Evolutionary conservation across 2,329 filamentous ascomycete species (phyloP), one percentile per base, ranked within the genome.

Genomic region (Pseudohalonectria lignicola): DNA sequence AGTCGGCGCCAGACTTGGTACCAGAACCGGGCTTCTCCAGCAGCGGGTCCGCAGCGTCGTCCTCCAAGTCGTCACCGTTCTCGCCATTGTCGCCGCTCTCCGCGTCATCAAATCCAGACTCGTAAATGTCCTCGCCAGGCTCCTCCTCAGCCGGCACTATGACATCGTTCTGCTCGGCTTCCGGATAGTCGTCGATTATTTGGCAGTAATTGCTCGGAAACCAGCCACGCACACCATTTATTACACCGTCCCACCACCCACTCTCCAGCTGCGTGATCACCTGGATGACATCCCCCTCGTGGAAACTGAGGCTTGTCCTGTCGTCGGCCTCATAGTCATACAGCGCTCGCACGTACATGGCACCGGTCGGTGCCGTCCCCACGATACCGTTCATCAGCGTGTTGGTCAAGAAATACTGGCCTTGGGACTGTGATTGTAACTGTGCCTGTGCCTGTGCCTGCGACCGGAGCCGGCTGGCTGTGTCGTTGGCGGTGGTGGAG

Each of bases 271-370:
- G 90, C 38, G 92, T 98, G 52, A 98, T 90, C 51, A 98, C 92
- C 64, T 96, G 90, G 52, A 98, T 98, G 49, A 96, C 79, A 63
- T 98, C 92, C 53, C 92, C 92, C 59, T 94, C 84, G 52, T 86
- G 86, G 62, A 98, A 98, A 63, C 88, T 96, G 56, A 98, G 66
- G 64, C 88, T 95, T 34, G 90, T 96, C 52, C 86, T 80, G 62
- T 98, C 92, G 64, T 98, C 90, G 53, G 92, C 86, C 55, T 95
- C 86, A 67, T 96, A 98, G 67, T 95, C 86, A 69, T 96, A 98
- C 46, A 96, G 74, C 34, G 92, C 92, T 54, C 87, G 83, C 53
- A 98, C 92, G 57, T 92, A 96, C 69, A 95, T 81, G 54, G 79
- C 76, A 56, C 76, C 74, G 43, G 68, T 68, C 43, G 76, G 73